Conservation (phyloP, 1,284 basidiomycete species). For the Marasmius sp. region DNA sequence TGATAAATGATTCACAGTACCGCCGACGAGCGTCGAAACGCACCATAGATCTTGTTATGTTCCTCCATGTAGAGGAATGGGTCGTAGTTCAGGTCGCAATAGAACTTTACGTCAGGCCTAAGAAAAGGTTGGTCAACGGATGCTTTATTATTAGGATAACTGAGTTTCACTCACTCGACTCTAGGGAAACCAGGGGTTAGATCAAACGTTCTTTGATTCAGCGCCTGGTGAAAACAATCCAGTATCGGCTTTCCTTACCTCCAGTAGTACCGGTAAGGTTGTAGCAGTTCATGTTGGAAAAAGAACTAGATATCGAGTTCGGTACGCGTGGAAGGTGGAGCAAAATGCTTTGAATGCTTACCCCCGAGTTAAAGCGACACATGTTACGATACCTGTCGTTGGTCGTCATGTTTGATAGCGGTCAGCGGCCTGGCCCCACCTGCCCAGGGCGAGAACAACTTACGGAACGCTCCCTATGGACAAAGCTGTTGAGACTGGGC, state of each 20-base stretch:
- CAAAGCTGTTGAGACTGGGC: slow-evolving; percentile 6
- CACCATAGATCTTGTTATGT: slow-evolving; percentile 71
- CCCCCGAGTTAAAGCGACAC: slow-evolving; percentile 86
- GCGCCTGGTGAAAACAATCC: neutral
- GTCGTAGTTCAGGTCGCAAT: slow-evolving; percentile 77
- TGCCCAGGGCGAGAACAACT: slow-evolving; percentile 22
- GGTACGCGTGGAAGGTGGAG: slow-evolving; percentile 4
- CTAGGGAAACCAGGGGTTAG: slow-evolving; percentile 18
- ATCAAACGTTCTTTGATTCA: neutral
- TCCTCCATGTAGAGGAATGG: slow-evolving; percentile 82
- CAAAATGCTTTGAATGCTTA: slow-evolving; percentile 33
- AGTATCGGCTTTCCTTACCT: slow-evolving; percentile 47
- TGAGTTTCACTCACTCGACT: slow-evolving; percentile 33
- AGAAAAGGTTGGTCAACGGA: slow-evolving; percentile 6
- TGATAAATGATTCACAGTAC: neutral
- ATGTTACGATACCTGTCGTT: slow-evolving; percentile 62
- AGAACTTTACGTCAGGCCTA: slow-evolving; percentile 73
- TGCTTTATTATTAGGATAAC: slow-evolving; percentile 4
- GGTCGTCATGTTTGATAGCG: neutral
- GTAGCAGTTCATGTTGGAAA: slow-evolving; percentile 72
- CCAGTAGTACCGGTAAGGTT: slow-evolving; percentile 85
- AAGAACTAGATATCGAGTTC: slow-evolving; percentile 55
- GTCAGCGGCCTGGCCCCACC: neutral
- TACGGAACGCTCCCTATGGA: slow-evolving; percentile 51
- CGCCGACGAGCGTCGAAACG: slow-evolving; percentile 12